Percentiles rank a stretch among this genome's conserved stretches.
Evolutionary conservation across 805 yeast genomes (phyloP).

Genomic region (Schizosaccharomyces octosporus): DNA sequence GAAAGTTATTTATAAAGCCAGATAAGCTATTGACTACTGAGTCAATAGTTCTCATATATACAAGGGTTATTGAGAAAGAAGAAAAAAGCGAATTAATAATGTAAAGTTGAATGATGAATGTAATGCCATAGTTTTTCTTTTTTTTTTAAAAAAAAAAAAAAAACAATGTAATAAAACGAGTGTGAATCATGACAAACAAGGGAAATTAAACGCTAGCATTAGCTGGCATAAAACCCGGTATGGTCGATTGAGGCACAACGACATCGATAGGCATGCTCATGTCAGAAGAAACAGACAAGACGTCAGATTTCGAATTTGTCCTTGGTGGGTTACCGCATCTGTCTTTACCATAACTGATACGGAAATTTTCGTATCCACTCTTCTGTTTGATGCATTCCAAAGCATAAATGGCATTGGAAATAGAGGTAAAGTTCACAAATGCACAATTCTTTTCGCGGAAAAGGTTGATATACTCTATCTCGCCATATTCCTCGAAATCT

Average conservation of each 20-base stretch:
- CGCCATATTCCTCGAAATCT: conserved; percentile 68
- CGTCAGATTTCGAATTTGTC: not conserved
- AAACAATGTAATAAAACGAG: too few relatives aligned
- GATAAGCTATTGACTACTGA: too few relatives aligned
- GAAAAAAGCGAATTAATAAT: too few relatives aligned
- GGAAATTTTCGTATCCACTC: conserved; percentile 33
- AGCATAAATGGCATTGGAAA: conserved; percentile 75
- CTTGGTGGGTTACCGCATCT: conserved; percentile 88
- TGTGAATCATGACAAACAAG: not conserved
- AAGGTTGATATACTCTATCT: conserved; percentile 81
- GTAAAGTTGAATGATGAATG: too few relatives aligned
- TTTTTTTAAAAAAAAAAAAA: too few relatives aligned
- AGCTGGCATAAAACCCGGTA: not conserved
- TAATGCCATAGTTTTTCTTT: too few relatives aligned
- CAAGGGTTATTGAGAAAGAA: too few relatives aligned
- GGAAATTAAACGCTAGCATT: not conserved
- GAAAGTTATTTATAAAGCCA: too few relatives aligned
- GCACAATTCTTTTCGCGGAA: conserved; percentile 67
- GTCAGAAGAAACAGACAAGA: not conserved
- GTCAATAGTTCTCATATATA: too few relatives aligned
- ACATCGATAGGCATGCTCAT: not conserved
- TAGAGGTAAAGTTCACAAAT: conserved; percentile 73
- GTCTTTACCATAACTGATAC: conserved; percentile 80
- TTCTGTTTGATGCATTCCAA: conserved; percentile 71
- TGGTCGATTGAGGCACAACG: not conserved